Conservation (phyloP, 345 rosid species). For the Erucastrum elatum region DNA sequence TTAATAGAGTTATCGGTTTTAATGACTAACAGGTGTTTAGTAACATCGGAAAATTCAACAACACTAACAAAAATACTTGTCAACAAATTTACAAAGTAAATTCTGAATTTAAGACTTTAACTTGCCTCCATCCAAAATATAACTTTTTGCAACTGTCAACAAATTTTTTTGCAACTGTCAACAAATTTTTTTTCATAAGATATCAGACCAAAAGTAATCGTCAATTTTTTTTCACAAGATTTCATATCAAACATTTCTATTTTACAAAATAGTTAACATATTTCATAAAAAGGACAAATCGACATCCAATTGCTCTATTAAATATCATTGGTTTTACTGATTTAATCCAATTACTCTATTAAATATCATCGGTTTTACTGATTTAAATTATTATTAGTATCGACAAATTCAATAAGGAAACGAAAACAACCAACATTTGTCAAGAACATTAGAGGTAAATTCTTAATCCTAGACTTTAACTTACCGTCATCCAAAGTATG, state of each 20-base stretch:
- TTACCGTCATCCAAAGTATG: not conserved
- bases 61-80: no score
- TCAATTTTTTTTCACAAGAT: no score
- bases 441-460: not conserved
- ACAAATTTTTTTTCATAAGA: not conserved
- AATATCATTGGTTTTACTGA: not conserved
- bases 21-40: no score
- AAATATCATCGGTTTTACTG: not conserved
- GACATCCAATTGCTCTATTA: not conserved
- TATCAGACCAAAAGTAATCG: not conserved
- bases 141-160: not conserved
- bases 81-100: not conserved
- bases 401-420: not conserved
- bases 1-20: no score
- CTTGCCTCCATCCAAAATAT: not conserved
- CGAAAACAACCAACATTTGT: not conserved
- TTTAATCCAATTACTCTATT: not conserved
- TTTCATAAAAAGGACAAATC: not conserved
- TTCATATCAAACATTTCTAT: not conserved
- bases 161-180: not conserved
- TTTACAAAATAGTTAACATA: not conserved
- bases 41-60: not conserved
- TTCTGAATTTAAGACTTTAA: not conserved
- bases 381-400: not conserved
- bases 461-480: not conserved